Evolutionary conservation across 306 rosid genomes (phyloP), one percentile per base, ranked within the genome.

Genomic region (Biancaea sappan): DNA sequence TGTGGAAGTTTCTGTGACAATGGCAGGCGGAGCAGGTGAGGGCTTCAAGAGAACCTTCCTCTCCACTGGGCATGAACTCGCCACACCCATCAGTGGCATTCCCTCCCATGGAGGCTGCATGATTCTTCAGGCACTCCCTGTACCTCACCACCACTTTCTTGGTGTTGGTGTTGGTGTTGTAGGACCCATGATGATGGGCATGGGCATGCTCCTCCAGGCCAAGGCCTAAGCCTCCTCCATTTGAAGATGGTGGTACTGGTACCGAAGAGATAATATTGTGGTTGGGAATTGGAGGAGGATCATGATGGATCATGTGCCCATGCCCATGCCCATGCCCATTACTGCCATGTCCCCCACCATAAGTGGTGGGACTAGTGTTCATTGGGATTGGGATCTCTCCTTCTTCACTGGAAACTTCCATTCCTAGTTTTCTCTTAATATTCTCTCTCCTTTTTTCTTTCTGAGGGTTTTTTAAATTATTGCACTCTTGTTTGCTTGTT

Each of bases 21-120:
- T 87, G 77, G 80, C 98, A 93, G 50, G 96, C 98, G 0, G 97
- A 90, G 80, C 98, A 93, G 48, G 28, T 88, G 61, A 93, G 88
- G 7, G 98, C 94, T 68, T 93, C 98, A 5, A 88, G 80, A 25
- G 86, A 81, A 0, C 96, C 98, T 60, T 90, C 87, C 37, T 93
- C 90, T 8, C 96, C 96, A 65, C 86, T 84, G 0, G 98, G 91
- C 96, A 93, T 93, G 91, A 93, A 93, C 80, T 93, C 98, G 2
- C 98, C 95, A 41, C 98, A 93, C 0, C 98, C 98, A 46, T 93
- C 98, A 0, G 90, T 93, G 5, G 98, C 97, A 69, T 84, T 93
- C 4, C 93, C 97, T 83, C 98, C 98, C 95, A 93, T 88, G 31
- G 95, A 68, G 0, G 98, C 98, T 52, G 98, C 98, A 75, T 93